A percentile compares a stretch with the other conserved stretches of the same genome.
Conservation (phyloP, 805 yeast species). For the Millerozyma acaciae region DNA sequence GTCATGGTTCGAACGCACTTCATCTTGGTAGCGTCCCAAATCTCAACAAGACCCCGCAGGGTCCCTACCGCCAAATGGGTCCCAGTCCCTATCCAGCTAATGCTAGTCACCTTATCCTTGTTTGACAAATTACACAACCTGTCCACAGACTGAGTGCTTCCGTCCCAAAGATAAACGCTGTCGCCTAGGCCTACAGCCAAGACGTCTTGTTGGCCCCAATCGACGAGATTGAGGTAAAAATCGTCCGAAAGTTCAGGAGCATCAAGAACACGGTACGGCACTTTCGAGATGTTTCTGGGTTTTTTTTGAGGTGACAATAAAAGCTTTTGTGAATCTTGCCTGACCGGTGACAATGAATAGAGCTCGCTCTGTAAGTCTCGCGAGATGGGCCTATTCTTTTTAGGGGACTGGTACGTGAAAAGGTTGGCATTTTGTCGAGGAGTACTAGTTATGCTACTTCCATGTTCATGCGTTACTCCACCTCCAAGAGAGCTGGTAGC, state of each 20-base stretch:
- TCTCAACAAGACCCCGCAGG: slow-evolving; percentile 79
- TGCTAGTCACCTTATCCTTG: slow-evolving; percentile 71
- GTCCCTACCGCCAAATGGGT: slow-evolving; percentile 95
- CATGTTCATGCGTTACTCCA: no score
- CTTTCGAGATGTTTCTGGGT: slow-evolving; percentile 72
- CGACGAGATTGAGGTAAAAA: slow-evolving; percentile 85
- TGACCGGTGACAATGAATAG: slow-evolving; percentile 79
- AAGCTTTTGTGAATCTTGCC: slow-evolving; percentile 80
- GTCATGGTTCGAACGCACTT: slow-evolving; percentile 87
- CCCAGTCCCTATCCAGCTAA: slow-evolving; percentile 93
- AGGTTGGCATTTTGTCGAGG: slow-evolving; percentile 52
- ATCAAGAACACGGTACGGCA: slow-evolving; percentile 89
- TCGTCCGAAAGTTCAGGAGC: slow-evolving; percentile 96
- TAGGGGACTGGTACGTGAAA: slow-evolving; percentile 72
- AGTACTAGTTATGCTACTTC: slow-evolving; percentile 28
- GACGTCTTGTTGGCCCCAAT: slow-evolving; percentile 90
- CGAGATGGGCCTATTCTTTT: slow-evolving; percentile 58
- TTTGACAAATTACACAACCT: slow-evolving; percentile 67
- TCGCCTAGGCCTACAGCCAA: slow-evolving; percentile 89
- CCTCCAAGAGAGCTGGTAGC: not conserved
- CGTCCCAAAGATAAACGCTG: slow-evolving; percentile 88
- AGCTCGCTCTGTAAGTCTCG: slow-evolving; percentile 67
- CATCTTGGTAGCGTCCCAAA: slow-evolving; percentile 85
- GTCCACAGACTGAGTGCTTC: slow-evolving; percentile 75
- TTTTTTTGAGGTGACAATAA: slow-evolving; percentile 79